A percentile compares a stretch with the other conserved stretches of the same genome.
Conservation (phyloP, 768 basidiomycete genomes). For the Mycena chlorophos region DNA sequence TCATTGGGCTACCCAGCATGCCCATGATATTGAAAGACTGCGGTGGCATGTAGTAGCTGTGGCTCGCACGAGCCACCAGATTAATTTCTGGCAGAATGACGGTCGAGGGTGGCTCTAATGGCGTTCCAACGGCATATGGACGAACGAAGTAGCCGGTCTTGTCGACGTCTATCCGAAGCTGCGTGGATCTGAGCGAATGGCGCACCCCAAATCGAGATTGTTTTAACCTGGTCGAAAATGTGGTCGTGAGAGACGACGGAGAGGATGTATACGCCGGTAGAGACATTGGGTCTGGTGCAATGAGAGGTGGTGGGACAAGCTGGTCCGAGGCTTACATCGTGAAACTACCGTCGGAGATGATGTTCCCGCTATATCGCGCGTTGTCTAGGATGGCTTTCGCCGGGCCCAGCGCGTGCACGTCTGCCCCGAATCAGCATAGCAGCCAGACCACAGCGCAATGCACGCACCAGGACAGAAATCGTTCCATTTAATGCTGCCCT, state of each 20-base stretch:
- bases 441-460: conserved; percentile 14
- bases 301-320: background rate
- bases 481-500: conserved; percentile 70
- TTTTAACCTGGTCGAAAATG: conserved; percentile 73
- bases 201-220: conserved; percentile 8
- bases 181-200: conserved; percentile 10
- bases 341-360: conserved; percentile 62
- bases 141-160: conserved; percentile 50
- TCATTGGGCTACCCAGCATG: conserved; percentile 86
- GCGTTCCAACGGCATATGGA: conserved; percentile 69
- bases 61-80: conserved; percentile 54
- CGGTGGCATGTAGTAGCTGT: conserved; percentile 64
- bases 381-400: conserved; percentile 64
- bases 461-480: conserved; percentile 61
- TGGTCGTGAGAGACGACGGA: conserved; percentile 68
- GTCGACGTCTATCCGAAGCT: conserved; percentile 72
- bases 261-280: conserved; percentile 67
- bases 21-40: conserved; percentile 72
- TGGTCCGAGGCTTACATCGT: conserved; percentile 51
- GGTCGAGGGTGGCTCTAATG: conserved; percentile 57
- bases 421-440: conserved; percentile 8
- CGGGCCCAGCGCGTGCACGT: conserved; percentile 48
- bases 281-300: conserved; percentile 58
- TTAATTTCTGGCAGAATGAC: conserved; percentile 57
- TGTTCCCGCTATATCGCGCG: conserved; percentile 51